Evolutionary conservation across 305 asterid genomes (phyloP), one percentile per base, ranked within the genome.

Genomic region (Fraxinus floribunda): DNA sequence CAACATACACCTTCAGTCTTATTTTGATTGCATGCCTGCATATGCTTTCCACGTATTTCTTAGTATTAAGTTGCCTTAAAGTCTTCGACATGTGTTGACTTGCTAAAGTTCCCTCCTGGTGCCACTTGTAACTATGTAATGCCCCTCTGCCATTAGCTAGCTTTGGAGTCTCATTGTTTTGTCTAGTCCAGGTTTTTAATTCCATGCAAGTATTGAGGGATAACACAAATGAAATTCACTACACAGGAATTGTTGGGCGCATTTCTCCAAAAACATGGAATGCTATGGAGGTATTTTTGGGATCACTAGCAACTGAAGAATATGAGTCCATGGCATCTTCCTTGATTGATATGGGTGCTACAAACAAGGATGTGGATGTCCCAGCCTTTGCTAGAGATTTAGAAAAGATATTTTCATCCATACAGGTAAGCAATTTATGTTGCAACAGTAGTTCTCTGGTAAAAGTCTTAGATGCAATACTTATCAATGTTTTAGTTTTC

Each of bases 261-360:
- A 93, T 96, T 84, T 93, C 99, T 86, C 98, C 97, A 1, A 93
- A 92, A 86, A 94, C 98, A 77, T 96, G 99, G 98, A 86, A 93
- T 82, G 98, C 98, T 11, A 94, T 94, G 98, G 99, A 96, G 88
- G 84, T 88, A 79, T 96, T 96, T 89, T 89, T 96, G 89, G 84
- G 83, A 77, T 94, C 99, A 81, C 83, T 94, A 57, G 86, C 93
- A 78, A 90, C 95, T 62, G 94, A 90, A 90, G 97, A 94, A 71
- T 94, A 96, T 52, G 93, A 86, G 78, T 83, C 95, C 70, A 96
- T 96, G 99, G 97, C 99, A 44, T 90, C 99, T 84, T 92, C 97
- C 70, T 91, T 96, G 88, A 92, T 94, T 78, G 95, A 94, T 85
- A 96, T 96, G 99, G 99, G 98, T 76, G 98, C 98, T 80, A 96